Conservation (phyloP, 345 rosid genomes). For the Excoecaria cochinchinensis region DNA sequence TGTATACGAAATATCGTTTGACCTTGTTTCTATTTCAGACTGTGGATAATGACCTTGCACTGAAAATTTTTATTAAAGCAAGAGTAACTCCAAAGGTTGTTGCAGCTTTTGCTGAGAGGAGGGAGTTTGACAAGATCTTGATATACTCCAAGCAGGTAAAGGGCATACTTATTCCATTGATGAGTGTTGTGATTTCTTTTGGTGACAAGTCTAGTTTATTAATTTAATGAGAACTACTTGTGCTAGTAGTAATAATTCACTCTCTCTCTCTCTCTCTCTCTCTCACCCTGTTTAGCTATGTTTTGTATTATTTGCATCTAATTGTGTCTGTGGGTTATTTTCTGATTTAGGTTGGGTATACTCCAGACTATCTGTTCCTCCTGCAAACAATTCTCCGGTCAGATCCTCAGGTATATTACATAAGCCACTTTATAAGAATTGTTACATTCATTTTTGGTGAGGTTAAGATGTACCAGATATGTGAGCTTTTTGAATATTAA, state of each 20-base stretch:
- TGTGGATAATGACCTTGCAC: conserved; percentile 96
- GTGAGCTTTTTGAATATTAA: not conserved
- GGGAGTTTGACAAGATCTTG: conserved; percentile 95
- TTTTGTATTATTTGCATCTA: not conserved
- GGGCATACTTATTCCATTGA: not conserved
- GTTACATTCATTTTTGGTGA: not conserved
- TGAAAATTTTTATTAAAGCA: conserved; percentile 94
- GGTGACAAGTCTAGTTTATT: not conserved
- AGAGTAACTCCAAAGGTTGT: conserved; percentile 97
- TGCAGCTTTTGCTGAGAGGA: conserved; percentile 96
- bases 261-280: no score
- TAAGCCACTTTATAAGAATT: not conserved
- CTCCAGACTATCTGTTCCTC: conserved; percentile 97
- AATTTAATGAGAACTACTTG: not conserved
- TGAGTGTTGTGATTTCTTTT: not conserved
- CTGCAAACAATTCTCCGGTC: conserved; percentile 97
- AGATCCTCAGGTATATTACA: conserved; percentile 78
- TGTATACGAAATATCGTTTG: not conserved
- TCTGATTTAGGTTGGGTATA: conserved; percentile 74
- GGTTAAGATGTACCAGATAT: not conserved
- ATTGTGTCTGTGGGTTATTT: not conserved
- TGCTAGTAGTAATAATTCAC: not conserved
- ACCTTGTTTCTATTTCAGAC: conserved; percentile 49
- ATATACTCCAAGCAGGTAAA: conserved; percentile 91
- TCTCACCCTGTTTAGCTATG: not conserved